Evolutionary conservation across 2,329 filamentous ascomycete genomes (phyloP), one percentile per base, ranked within the genome.

Genomic region (Penicillium sp.): DNA sequence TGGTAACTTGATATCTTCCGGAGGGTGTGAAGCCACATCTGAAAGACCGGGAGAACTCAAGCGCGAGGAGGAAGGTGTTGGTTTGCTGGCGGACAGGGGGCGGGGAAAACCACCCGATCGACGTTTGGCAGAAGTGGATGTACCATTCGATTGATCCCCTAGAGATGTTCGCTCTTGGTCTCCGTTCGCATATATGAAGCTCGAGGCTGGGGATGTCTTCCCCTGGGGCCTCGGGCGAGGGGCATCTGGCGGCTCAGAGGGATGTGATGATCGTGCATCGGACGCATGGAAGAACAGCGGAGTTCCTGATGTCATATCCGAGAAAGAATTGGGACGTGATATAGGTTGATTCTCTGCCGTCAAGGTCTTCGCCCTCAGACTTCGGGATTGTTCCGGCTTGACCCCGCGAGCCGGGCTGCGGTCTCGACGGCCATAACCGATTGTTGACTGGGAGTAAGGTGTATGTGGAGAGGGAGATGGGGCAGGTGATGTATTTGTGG

Each of bases 241-340:
- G 29, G 48, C 52, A 35, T 74, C 73, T 29, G 47, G 23, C 27
- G 62, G 45, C 25, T 77, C 73, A 4, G 71, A 70, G n/a, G 76
- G 77, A 33, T 76, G 76, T 29, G 77, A 63, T 23, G 79, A 75
- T 66, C 84, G 87, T 39, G 83, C 89, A 66, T 96, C 91, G 72
- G 87, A 91, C 29, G 93, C 94, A 72, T 96, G 93, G 73, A 99
- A 97, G 82, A 97, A 97, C 78, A 91, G 93, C 53, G 88, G 76
- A 21, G 73, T 68, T 5, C 68, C 71, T 17, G 72, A 62, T 6
- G 72, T 60, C 42, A 70, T 68, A 49, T 72, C 77, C 55, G 64
- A 73, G 51, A 69, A 75, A 5, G 71, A 75, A 53, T 63, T 71
- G 21, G 66, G 72, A 35, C 66, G 73, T 56, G 73, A 71, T 48